Base-by-base conservation (phyloP, 148 eudicot genomes). In the Fagopyrum homotropicum region DNA sequence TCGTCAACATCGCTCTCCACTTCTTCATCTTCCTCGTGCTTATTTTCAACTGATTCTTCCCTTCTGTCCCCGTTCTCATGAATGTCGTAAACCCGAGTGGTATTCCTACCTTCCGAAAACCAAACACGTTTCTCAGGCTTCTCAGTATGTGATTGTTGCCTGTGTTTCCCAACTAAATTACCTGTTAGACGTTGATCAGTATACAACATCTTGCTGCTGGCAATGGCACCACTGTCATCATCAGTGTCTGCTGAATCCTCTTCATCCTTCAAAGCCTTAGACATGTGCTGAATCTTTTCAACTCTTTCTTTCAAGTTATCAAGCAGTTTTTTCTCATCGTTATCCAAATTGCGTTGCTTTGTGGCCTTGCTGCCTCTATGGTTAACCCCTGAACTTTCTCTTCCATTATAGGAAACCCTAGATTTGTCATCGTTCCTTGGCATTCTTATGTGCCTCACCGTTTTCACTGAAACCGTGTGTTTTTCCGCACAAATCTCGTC, bases 91-190 rank as follows among this genome's bases (percentile, higher is more conserved):
- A 84, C 80, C 76, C 82, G 80, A 75, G 82, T 80, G 51, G 79
- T 72, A 75, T 85, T 83, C 72, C 88, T 89, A 84, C 88, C 83
- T 68, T 91, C 91, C 15, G 79, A 83, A 83, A 90, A 94, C 55
- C 80, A 83, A 79, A 88, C 98, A 46, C 46, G 90, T 72, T 86
- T 90, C 78, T 84, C 85, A 14, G 52, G 90, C 69, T 86, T 90
- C 78, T 84, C 85, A 16, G 52, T 82, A 76, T 82, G 80, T 5
- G 81, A 69, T 26, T 72, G 77, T 77, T 30, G 45, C 76, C 63
- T 75, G 17, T 78, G 64, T 75, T 76, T 79, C 72, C 78, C 80
- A 29, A 56, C 47, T 60, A 79, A 68, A 51, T 60, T 81, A 70
- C 81, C 82, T 60, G 77, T 77, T 50, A 75, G 82, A 55, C 22